phyloP scores from a whole-genome alignment of 1,284 basidiomycete species.

The Caloboletus inedulis region DNA sequence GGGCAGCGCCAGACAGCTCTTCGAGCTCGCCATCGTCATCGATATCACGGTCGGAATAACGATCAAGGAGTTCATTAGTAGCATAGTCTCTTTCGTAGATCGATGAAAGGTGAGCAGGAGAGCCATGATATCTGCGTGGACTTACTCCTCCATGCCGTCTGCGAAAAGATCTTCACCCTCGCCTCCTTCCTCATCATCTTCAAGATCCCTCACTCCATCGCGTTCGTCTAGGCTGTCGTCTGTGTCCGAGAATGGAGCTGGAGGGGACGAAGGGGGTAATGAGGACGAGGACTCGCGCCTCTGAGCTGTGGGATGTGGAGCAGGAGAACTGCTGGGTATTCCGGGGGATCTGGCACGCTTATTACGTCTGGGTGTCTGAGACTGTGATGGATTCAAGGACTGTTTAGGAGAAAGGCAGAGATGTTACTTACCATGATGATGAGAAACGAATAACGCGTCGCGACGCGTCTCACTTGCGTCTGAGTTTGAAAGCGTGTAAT shows the following conservation, averaged over 20 bases:
- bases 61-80: slow-evolving; percentile 78
- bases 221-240: slow-evolving; percentile 79
- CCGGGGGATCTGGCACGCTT: slow-evolving; percentile 67
- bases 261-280: slow-evolving; percentile 80
- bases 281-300: slow-evolving; percentile 65
- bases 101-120: slow-evolving; percentile 2
- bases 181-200: slow-evolving; percentile 70
- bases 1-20: slow-evolving; percentile 68
- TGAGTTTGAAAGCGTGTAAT: slow-evolving; percentile 36
- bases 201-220: slow-evolving; percentile 68
- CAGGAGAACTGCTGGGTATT: slow-evolving; percentile 51
- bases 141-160: slow-evolving; percentile 74
- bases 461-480: slow-evolving; percentile 30
- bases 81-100: slow-evolving; percentile 75
- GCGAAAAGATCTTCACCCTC: slow-evolving; percentile 95
- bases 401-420: not conserved
- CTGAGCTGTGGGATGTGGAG: slow-evolving; percentile 42
- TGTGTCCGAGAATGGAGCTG: slow-evolving; percentile 81
- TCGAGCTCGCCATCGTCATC: slow-evolving; percentile 82
- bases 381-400: slow-evolving; percentile 21
- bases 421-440: slow-evolving; percentile 31
- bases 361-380: slow-evolving; percentile 42
- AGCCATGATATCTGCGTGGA: slow-evolving; percentile 14
- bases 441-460: slow-evolving; percentile 31
- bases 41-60: slow-evolving; percentile 84